phyloP scores from a whole-genome alignment of 148 eudicot species.

The Camellia sinensis region DNA sequence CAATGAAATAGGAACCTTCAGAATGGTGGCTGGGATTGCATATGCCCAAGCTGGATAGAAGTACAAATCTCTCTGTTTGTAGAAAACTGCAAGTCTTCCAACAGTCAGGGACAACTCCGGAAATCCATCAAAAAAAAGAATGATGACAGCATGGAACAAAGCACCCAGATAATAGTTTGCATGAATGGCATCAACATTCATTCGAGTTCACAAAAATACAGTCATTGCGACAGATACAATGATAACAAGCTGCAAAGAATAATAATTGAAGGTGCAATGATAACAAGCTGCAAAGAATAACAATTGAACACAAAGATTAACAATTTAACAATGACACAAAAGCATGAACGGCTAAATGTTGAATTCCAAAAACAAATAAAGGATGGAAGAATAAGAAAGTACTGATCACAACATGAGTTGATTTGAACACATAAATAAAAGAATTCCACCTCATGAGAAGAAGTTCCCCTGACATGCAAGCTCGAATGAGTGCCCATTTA shows the following conservation, averaged over 20 bases:
- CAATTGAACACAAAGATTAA: background rate
- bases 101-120: constrained; percentile 71
- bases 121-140: constrained; percentile 61
- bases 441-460: constrained; percentile 77
- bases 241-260: constrained; percentile 50
- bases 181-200: constrained; percentile 49
- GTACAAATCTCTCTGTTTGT: constrained; percentile 77
- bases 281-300: constrained; percentile 47
- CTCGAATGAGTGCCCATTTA: constrained; percentile 60
- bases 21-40: constrained; percentile 69
- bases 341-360: background rate
- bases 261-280: constrained; percentile 14
- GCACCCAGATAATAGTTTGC: constrained; percentile 61
- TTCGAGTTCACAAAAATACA: constrained; percentile 53
- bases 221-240: constrained; percentile 60
- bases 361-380: background rate
- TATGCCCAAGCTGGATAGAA: constrained; percentile 93
- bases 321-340: background rate
- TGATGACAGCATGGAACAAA: constrained; percentile 53
- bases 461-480: constrained; percentile 67
- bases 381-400: background rate
- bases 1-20: constrained; percentile 73
- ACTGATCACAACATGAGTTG: constrained; percentile 43
- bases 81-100: constrained; percentile 65
- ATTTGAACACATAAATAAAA: constrained; percentile 64